Evolutionary conservation across 495 filamentous ascomycete genomes (phyloP), one percentile per base, ranked within the genome.

Genomic region (Xylaria longipes): DNA sequence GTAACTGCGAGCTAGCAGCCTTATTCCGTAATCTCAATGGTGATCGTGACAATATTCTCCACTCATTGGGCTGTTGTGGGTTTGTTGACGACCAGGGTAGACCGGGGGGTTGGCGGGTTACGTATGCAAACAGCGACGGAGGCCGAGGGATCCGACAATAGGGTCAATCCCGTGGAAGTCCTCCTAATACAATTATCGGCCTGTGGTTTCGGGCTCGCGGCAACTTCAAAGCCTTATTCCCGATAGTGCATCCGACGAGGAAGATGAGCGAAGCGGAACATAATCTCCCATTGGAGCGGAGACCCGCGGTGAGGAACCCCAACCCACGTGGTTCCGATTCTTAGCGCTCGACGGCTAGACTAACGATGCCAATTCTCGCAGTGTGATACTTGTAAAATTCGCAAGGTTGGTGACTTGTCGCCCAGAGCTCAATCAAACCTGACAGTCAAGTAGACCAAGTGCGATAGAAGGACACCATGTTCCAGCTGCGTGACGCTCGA

Each of bases 301-400:
- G 75, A 39, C 75, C 70, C 12, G 75, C 75, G 60, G 75, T 77
- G 68, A 75, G 75, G 58, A 41, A n/a, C 74, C 46, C 56, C n/a
- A 5, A 29, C 35, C 43, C 9, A 35, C 8, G 29, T 37, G 17
- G 17, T 37, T 60, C 20, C 33, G 31, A 29, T 58, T 25, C 61
- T 46, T 33, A 43, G 61, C 3, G 31, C 6, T 65, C 25, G 15
- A n/a, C 5, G 9, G 12, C 27, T 35, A 6, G n/a, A 27, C 54
- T 69, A 61, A 69, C n/a, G 9, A 12, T 61, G 43, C 12, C 50
- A n/a, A 4, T 14, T 14, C 20, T 41, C 31, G 58, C 64, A 77
- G 76, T 77, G 74, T 45, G 76, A 77, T 69, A 74, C 69, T 33
- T 77, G 76, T 41, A 77, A 76, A 61, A 50, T 66, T 25, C 66